Conservation (phyloP, 1,284 basidiomycete genomes). For the Acaromyces ingoldii region DNA sequence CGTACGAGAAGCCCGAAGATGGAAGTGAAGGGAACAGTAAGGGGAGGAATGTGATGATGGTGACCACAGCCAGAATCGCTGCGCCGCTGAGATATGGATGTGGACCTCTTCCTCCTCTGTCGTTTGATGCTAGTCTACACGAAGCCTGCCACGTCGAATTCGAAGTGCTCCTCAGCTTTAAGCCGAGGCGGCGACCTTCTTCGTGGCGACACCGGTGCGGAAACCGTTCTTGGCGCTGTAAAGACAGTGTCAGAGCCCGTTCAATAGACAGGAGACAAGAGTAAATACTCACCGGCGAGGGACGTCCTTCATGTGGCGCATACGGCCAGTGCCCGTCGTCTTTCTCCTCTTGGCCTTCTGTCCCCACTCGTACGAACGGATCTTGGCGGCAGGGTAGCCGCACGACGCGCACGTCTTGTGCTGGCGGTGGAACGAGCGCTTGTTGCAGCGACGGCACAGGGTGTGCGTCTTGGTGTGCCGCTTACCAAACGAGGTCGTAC, state of each 20-base stretch:
- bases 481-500: slow-evolving; percentile 52
- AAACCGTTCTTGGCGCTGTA: slow-evolving; percentile 77
- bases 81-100: too few relatives aligned
- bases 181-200: slow-evolving; percentile 36
- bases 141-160: too few relatives aligned
- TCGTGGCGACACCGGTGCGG: slow-evolving; percentile 50
- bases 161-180: too few relatives aligned
- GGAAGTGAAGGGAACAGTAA: too few relatives aligned
- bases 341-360: slow-evolving; percentile 98
- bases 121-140: too few relatives aligned
- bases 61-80: too few relatives aligned
- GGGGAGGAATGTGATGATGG: too few relatives aligned
- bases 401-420: slow-evolving; percentile 95
- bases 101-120: too few relatives aligned
- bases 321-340: slow-evolving; percentile 92
- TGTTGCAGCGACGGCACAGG: slow-evolving; percentile 72
- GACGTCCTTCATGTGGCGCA: slow-evolving; percentile 79
- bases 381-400: slow-evolving; percentile 91
- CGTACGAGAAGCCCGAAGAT: too few relatives aligned
- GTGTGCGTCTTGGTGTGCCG: slow-evolving; percentile 88
- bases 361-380: slow-evolving; percentile 95
- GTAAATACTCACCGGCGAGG: slow-evolving; percentile 31
- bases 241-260: not conserved
- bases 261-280: not conserved
- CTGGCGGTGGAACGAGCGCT: slow-evolving; percentile 90